phyloP scores from a whole-genome alignment of 2,329 filamentous ascomycete species.

The Calycina herbarum region DNA sequence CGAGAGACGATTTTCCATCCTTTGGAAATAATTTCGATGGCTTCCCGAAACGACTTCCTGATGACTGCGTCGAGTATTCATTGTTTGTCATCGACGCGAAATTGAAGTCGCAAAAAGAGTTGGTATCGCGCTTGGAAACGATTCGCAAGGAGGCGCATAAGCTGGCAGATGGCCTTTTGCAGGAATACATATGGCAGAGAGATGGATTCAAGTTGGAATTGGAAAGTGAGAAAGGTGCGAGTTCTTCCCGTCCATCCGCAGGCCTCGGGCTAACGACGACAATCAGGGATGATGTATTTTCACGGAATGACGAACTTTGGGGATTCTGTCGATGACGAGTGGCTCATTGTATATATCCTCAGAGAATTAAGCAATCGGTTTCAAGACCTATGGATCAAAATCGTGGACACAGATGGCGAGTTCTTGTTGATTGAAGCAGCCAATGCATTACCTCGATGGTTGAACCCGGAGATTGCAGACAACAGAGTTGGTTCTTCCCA shows the following conservation, averaged over 20 bases:
- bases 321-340: slow-evolving; percentile 95
- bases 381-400: slow-evolving; percentile 74
- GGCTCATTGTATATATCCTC: slow-evolving; percentile 90
- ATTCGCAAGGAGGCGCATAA: slow-evolving; percentile 69
- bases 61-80: slow-evolving; percentile 84
- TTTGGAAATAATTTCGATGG: slow-evolving; percentile 61
- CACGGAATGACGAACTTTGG: slow-evolving; percentile 82
- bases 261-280: slow-evolving; percentile 13
- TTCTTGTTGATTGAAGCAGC: slow-evolving; percentile 95
- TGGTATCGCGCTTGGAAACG: slow-evolving; percentile 66
- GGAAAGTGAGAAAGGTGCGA: slow-evolving; percentile 58
- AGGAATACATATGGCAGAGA: slow-evolving; percentile 93
- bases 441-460: slow-evolving; percentile 81
- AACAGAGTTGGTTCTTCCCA: slow-evolving; percentile 57
- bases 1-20: slow-evolving; percentile 60
- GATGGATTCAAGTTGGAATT: slow-evolving; percentile 68
- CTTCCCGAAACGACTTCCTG: slow-evolving; percentile 67
- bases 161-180: slow-evolving; percentile 64
- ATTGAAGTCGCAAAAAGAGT: slow-evolving; percentile 52
- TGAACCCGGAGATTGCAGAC: slow-evolving; percentile 85
- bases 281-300: slow-evolving; percentile 58
- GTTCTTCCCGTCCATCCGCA: background rate
- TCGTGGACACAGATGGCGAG: slow-evolving; percentile 88
- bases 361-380: slow-evolving; percentile 76
- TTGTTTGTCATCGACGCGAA: slow-evolving; percentile 68